phyloP scores from a whole-genome alignment of 169 alveolate genomes.

The Eimeria acervulina region DNA sequence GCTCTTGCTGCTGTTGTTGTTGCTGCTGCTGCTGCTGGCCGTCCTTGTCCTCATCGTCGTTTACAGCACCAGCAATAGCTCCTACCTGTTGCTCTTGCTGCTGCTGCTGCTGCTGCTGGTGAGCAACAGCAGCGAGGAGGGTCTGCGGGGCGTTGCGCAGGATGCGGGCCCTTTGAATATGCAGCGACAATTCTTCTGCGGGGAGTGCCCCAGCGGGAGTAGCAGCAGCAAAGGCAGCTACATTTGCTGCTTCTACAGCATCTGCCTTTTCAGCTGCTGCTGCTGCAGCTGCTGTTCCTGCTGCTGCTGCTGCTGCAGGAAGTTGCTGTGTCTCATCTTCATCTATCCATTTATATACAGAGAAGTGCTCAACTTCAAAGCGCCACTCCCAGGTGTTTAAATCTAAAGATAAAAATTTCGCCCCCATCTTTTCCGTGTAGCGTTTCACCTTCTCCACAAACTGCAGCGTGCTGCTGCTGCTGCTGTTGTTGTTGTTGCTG shows the following conservation, averaged over 20 bases:
- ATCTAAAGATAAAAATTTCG: constrained; percentile 44
- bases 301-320: constrained; percentile 56
- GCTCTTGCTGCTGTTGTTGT: constrained; percentile 43
- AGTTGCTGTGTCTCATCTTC: neutral
- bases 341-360: constrained; percentile 43
- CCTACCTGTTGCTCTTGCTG: constrained; percentile 39
- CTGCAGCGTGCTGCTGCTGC: constrained; percentile 31
- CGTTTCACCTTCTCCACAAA: constrained; percentile 24
- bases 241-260: constrained; percentile 4
- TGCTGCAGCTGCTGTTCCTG: neutral
- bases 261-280: neutral
- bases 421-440: constrained; percentile 76
- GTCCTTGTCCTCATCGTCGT: neutral
- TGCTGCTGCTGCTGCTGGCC: constrained; percentile 47
- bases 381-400: constrained; percentile 49
- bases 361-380: constrained; percentile 76
- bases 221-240: constrained; percentile 29
- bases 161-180: constrained; percentile 30
- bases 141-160: constrained; percentile 53
- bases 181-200: neutral
- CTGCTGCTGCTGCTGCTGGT: constrained; percentile 30
- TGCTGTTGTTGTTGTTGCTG: neutral
- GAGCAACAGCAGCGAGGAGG: neutral
- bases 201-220: neutral
- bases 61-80: neutral